These are phyloP conservation scores for Cephalotrichum gorgonifer DNA, from an alignment of 2,329 filamentous ascomycete species.

Conservation along the genomic window DNA sequence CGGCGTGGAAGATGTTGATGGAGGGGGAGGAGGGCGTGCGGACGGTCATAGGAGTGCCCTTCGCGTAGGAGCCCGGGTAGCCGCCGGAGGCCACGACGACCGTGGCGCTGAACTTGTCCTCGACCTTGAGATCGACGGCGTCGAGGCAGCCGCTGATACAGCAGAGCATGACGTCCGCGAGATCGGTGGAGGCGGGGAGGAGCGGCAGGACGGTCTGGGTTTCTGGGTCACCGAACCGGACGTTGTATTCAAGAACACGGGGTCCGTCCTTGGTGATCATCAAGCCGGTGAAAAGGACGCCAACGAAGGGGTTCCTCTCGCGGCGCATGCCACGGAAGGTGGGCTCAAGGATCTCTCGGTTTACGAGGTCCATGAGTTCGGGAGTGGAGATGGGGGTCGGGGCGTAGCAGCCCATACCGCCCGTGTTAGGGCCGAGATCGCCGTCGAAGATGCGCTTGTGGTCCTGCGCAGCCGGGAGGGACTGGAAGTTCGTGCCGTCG, in stretches of 20 bases:
- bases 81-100: constrained; percentile 90
- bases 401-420: constrained; percentile 96
- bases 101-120: constrained; percentile 68
- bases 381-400: constrained; percentile 72
- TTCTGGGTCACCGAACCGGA: constrained; percentile 86
- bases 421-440: constrained; percentile 85
- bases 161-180: constrained; percentile 81
- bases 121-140: constrained; percentile 56
- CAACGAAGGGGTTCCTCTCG: constrained; percentile 64
- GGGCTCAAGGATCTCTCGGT: constrained; percentile 75
- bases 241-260: constrained; percentile 85
- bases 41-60: constrained; percentile 56
- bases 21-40: constrained; percentile 30
- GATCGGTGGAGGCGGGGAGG: constrained; percentile 66
- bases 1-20: constrained; percentile 84
- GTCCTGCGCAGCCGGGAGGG: constrained; percentile 84
- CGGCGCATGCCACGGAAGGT: constrained; percentile 81
- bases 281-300: constrained; percentile 78
- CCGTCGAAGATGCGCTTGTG: constrained; percentile 93
- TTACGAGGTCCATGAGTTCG: constrained; percentile 66
- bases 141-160: constrained; percentile 68
- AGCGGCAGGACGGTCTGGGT: constrained; percentile 78
- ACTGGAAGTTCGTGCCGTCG: constrained; percentile 76
- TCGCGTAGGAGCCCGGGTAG: constrained; percentile 78
- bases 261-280: constrained; percentile 81